Conservation (phyloP, 1,284 basidiomycete species). For the Tilletia setariae region DNA sequence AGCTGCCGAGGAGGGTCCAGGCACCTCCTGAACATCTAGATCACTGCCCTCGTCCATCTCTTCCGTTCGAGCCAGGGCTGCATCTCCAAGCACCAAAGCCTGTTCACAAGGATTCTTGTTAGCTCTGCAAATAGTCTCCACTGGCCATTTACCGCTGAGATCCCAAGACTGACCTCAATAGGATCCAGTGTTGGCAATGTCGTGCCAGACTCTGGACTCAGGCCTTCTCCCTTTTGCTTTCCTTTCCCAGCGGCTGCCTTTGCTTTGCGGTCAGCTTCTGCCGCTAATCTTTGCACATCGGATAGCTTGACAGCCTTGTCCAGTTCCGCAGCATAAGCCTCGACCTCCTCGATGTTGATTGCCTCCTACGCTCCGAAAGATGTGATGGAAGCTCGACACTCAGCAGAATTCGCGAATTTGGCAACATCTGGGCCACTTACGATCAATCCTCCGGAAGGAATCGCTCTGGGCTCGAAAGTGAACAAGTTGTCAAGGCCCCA, state of each 20-base stretch:
- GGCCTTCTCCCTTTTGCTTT: not conserved
- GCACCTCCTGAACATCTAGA: no score
- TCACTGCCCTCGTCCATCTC: no score
- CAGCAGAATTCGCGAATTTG: not conserved
- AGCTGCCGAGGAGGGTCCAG: no score
- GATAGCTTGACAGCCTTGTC: not conserved
- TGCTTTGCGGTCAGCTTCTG: not conserved
- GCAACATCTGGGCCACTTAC: not conserved
- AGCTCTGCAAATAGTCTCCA: no score
- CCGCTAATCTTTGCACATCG: not conserved
- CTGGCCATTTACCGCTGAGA: no score
- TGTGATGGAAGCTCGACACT: not conserved
- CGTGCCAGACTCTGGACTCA: not conserved
- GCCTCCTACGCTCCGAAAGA: not conserved
- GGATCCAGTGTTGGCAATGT: not conserved
- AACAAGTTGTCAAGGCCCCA: not conserved
- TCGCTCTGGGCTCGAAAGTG: slow-evolving; percentile 1
- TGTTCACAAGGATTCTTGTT: no score
- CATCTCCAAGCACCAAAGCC: no score
- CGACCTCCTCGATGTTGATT: not conserved
- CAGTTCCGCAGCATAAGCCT: not conserved
- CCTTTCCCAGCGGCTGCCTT: not conserved
- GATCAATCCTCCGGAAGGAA: not conserved
- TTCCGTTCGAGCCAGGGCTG: no score
- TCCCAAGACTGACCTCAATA: not conserved